Percentiles rank a stretch among this genome's conserved stretches.
phyloP scores from a whole-genome alignment of 2,329 filamentous ascomycete species.

The Diaporthe ampelina region DNA sequence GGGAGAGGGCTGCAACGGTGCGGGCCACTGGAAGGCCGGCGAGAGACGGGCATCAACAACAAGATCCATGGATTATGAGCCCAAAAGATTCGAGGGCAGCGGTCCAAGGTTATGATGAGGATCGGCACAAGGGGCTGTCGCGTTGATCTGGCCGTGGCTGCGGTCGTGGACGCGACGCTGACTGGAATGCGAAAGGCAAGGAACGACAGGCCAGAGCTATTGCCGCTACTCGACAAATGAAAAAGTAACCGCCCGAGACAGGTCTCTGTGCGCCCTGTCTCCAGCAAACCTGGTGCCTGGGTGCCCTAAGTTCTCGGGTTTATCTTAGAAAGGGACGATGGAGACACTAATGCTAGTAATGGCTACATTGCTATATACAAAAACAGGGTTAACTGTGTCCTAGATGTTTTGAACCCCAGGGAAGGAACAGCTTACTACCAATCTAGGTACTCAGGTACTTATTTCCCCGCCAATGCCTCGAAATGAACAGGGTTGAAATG shows the following conservation, averaged over 20 bases:
- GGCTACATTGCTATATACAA: neutral
- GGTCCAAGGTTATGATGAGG: constrained; percentile 11
- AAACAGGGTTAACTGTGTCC: neutral
- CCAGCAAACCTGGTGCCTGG: neutral
- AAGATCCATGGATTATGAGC: neutral
- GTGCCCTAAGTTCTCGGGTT: neutral
- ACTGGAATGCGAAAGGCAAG: constrained; percentile 21
- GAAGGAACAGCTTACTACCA: neutral
- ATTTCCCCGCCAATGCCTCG: no score
- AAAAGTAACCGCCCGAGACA: constrained; percentile 9
- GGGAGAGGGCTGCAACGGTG: neutral
- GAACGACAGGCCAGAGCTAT: neutral
- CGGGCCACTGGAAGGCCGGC: neutral
- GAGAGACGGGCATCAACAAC: neutral
- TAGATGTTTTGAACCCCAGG: no score
- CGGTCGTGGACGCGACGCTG: neutral
- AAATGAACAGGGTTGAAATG: no score
- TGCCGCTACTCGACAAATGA: neutral
- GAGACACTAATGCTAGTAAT: neutral
- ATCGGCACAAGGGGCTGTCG: constrained; percentile 6
- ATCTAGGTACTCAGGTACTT: no score
- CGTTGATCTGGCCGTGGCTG: constrained; percentile 3
- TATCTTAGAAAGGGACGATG: neutral
- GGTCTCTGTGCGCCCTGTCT: constrained; percentile 3
- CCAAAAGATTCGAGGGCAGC: neutral